Percentiles rank a stretch among this genome's conserved stretches.
Conservation (phyloP, 441 rosid genomes). For the Pelargonium citronellum region DNA sequence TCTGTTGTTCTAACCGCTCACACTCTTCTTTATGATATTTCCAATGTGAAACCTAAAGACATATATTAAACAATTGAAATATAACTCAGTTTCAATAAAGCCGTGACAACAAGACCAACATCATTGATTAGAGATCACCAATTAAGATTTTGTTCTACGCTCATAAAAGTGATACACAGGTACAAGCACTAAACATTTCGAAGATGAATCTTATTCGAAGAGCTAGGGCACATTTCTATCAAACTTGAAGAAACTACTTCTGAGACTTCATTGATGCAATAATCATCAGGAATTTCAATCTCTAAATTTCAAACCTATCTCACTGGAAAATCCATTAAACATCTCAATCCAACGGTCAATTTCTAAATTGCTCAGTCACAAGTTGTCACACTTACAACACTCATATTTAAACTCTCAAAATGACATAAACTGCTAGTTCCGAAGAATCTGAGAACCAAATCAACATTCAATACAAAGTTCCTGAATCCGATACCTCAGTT, state of each 20-base stretch:
- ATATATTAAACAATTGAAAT: neutral
- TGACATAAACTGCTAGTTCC: neutral
- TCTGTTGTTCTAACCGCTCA: conserved; percentile 67
- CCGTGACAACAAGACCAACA: neutral
- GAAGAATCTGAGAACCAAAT: too few species aligned
- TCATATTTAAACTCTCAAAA: neutral
- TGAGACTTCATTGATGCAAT: neutral
- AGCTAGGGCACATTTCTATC: neutral
- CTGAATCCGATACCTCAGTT: neutral
- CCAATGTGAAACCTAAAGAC: conserved; percentile 55
- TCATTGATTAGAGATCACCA: neutral
- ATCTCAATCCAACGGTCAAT: too few species aligned
- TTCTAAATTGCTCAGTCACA: neutral
- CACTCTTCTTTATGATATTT: conserved; percentile 74
- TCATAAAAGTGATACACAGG: neutral
- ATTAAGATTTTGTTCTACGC: neutral
- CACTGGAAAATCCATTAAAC: too few species aligned
- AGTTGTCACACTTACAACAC: neutral
- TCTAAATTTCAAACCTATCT: too few species aligned
- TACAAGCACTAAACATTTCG: neutral
- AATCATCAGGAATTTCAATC: neutral
- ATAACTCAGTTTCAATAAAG: neutral
- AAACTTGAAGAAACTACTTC: neutral
- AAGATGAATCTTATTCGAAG: neutral
- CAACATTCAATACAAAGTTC: too few species aligned